Conservation (phyloP, 805 yeast genomes). For the Ogataea populi-albae region DNA sequence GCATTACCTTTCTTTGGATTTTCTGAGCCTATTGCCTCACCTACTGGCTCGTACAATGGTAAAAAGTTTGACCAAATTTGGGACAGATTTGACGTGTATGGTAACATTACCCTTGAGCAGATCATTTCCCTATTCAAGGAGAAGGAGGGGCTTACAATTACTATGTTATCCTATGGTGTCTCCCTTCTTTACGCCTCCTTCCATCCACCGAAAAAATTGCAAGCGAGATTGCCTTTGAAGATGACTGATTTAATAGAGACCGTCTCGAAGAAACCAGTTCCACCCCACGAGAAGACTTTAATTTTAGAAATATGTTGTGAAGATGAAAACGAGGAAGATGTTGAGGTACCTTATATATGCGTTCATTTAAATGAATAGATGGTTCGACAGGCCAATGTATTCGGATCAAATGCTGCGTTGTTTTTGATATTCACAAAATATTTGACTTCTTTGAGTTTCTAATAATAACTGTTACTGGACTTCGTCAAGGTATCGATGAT, state of each 20-base stretch:
- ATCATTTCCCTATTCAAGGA: slow-evolving; percentile 72
- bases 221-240: slow-evolving; percentile 67
- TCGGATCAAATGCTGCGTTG: no score
- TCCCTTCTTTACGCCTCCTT: slow-evolving; percentile 89
- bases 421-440: no score
- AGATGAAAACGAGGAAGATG: slow-evolving; percentile 90
- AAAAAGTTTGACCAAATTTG: slow-evolving; percentile 85
- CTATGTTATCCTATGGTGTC: slow-evolving; percentile 91
- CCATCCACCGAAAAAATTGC: slow-evolving; percentile 85
- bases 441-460: no score
- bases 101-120: slow-evolving; percentile 72
- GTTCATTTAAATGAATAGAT: slow-evolving; percentile 42
- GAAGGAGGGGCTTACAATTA: slow-evolving; percentile 79
- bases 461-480: no score
- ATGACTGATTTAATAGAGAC: slow-evolving; percentile 74
- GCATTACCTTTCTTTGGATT: slow-evolving; percentile 96
- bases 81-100: slow-evolving; percentile 86
- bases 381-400: no score
- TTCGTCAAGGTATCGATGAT: no score
- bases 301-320: slow-evolving; percentile 91
- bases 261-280: slow-evolving; percentile 82
- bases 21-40: slow-evolving; percentile 90
- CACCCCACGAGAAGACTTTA: slow-evolving; percentile 68
- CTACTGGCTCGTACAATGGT: slow-evolving; percentile 74
- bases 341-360: slow-evolving; percentile 86